Percentiles rank a stretch among this genome's conserved stretches.
Evolutionary conservation across 1,284 basidiomycete genomes (phyloP).

Genomic region (Naganishia sp.): DNA sequence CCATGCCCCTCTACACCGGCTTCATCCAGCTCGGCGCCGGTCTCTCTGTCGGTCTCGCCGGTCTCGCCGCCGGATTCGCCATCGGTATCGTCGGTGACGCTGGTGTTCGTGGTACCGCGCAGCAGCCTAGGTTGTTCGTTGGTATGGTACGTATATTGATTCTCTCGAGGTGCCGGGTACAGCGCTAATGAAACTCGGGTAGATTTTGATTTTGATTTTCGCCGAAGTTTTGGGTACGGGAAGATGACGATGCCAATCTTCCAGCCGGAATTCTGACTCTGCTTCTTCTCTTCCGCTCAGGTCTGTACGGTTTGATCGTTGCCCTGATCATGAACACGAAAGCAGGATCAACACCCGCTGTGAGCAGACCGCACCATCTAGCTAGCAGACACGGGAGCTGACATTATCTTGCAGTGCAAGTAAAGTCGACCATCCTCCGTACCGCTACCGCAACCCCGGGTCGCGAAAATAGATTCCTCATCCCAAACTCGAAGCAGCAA

Average conservation of each 20-base stretch:
- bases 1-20: conserved; percentile 72
- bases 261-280: neutral
- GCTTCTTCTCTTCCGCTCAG: neutral
- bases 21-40: conserved; percentile 90
- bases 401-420: conserved; percentile 1
- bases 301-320: conserved; percentile 34
- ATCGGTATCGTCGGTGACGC: conserved; percentile 96
- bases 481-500: neutral
- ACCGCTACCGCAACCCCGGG: neutral
- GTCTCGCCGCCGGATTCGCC: conserved; percentile 86
- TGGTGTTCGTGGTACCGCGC: conserved; percentile 83
- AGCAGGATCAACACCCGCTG: conserved; percentile 31
- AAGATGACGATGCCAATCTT: neutral
- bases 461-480: conserved; percentile 14
- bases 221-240: conserved; percentile 32
- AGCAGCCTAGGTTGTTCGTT: conserved; percentile 91
- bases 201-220: conserved; percentile 37
- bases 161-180: too few species aligned
- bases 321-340: conserved; percentile 35
- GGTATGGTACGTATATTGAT: conserved; percentile 37
- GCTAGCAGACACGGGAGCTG: neutral
- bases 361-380: neutral
- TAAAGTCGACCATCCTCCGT: neutral
- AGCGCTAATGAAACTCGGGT: neutral
- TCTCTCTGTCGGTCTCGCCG: conserved; percentile 80